A percentile compares a stretch with the other conserved stretches of the same genome.
These are phyloP conservation scores for Cercospora sp. DNA, from an alignment of 2,329 filamentous ascomycete genomes.

Conservation along the genomic window DNA sequence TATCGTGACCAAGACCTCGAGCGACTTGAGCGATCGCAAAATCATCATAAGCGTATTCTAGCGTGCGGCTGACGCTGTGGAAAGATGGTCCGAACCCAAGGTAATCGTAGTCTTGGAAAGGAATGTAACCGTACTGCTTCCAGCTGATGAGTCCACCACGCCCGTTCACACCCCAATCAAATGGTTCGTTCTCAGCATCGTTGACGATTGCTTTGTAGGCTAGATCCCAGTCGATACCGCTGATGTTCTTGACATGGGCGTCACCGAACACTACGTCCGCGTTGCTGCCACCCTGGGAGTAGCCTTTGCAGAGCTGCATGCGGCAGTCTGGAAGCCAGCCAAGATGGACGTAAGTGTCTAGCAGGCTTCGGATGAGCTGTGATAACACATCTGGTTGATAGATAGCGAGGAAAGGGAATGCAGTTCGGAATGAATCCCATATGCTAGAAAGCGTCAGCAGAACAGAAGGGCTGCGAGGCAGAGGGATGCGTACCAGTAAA, in stretches of 20 bases:
- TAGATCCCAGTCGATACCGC: slow-evolving; percentile 62
- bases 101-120: slow-evolving; percentile 48
- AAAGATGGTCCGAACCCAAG: slow-evolving; percentile 69
- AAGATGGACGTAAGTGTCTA: slow-evolving; percentile 67
- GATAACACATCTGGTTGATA: slow-evolving; percentile 62
- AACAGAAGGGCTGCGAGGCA: neutral
- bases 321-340: slow-evolving; percentile 71
- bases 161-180: slow-evolving; percentile 68
- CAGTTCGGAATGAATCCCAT: slow-evolving; percentile 65
- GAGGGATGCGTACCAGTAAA: slow-evolving; percentile 53
- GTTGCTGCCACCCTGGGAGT: slow-evolving; percentile 52
- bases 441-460: slow-evolving; percentile 38
- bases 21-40: slow-evolving; percentile 68
- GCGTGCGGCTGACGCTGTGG: slow-evolving; percentile 64
- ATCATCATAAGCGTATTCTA: slow-evolving; percentile 72
- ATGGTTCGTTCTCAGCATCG: slow-evolving; percentile 69
- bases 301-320: slow-evolving; percentile 69
- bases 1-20: slow-evolving; percentile 52
- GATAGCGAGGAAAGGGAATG: slow-evolving; percentile 63
- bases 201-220: slow-evolving; percentile 71
- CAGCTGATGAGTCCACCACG: slow-evolving; percentile 69
- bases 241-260: slow-evolving; percentile 64
- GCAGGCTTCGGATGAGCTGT: slow-evolving; percentile 64
- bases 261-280: slow-evolving; percentile 66
- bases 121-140: slow-evolving; percentile 68